A percentile compares a stretch with the other conserved stretches of the same genome.
phyloP scores from a whole-genome alignment of 805 yeast genomes.

The Danielia oregonensis region DNA sequence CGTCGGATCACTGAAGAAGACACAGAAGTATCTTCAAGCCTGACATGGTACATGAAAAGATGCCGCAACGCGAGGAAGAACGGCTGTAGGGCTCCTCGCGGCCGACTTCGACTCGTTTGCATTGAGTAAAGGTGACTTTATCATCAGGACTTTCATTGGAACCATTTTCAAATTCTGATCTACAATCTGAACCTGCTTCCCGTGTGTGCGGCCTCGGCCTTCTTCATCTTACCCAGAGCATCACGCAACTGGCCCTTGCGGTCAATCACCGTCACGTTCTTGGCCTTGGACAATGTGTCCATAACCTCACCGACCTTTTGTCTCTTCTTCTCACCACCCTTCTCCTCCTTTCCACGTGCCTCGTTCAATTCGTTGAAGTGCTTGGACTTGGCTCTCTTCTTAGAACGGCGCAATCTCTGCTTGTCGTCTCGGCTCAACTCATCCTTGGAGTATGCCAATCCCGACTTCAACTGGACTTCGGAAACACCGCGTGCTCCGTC shows the following conservation, averaged over 20 bases:
- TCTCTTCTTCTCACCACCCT: constrained; percentile 39
- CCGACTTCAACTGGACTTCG: constrained; percentile 70
- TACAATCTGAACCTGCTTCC: constrained; percentile 24
- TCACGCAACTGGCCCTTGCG: constrained; percentile 73
- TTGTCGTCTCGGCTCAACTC: constrained; percentile 84
- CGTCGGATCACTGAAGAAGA: too few relatives aligned
- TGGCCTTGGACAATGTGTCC: constrained; percentile 66
- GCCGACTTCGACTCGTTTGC: too few relatives aligned
- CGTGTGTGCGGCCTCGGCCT: constrained; percentile 31
- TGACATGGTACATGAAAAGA: too few relatives aligned
- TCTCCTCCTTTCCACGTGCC: constrained; percentile 21
- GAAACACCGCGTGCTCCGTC: constrained; percentile 29
- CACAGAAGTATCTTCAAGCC: too few relatives aligned
- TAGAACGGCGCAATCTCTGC: constrained; percentile 80
- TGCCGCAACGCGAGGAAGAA: too few relatives aligned
- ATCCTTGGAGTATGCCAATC: constrained; percentile 73
- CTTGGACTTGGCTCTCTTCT: constrained; percentile 74
- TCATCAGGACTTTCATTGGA: too few relatives aligned
- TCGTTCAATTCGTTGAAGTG: constrained; percentile 37
- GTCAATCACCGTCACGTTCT: constrained; percentile 75
- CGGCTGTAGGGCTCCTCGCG: too few relatives aligned
- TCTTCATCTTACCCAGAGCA: constrained; percentile 62
- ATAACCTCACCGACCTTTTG: constrained; percentile 60
- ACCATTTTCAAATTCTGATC: too few relatives aligned
- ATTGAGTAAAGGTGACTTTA: too few relatives aligned